Percentiles rank a stretch among this genome's conserved stretches.
Conservation (phyloP, 139 green algal genomes). For the Picochlorum sp. region DNA sequence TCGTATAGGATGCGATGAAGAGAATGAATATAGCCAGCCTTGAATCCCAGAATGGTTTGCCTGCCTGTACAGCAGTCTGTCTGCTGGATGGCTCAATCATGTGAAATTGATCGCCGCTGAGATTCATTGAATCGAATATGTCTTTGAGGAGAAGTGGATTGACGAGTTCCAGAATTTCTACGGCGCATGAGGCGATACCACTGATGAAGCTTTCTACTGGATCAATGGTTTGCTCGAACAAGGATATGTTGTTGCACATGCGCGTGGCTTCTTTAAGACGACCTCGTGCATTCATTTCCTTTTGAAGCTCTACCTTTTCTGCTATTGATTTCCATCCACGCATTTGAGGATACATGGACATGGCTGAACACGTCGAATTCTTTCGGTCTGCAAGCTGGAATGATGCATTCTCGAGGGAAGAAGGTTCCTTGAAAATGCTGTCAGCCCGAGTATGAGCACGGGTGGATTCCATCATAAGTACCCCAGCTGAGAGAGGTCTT, state of each 20-base stretch:
- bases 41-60: slow-evolving; percentile 23
- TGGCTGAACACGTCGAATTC: too few relatives aligned
- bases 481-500: slow-evolving; percentile 9
- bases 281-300: not conserved
- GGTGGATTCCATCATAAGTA: not conserved
- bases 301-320: not conserved
- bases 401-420: too few relatives aligned
- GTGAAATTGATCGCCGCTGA: not conserved
- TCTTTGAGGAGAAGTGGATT: not conserved
- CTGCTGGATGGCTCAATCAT: not conserved
- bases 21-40: slow-evolving; percentile 35
- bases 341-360: not conserved
- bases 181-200: not conserved
- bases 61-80: slow-evolving; percentile 8
- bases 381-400: too few relatives aligned
- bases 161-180: slow-evolving; percentile 3
- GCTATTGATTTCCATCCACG: not conserved
- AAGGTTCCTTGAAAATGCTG: not conserved
- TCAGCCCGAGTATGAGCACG: not conserved
- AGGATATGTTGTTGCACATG: not conserved
- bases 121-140: not conserved
- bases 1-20: slow-evolving; percentile 28
- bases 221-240: not conserved
- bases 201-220: slow-evolving; percentile 1
- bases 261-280: not conserved